These are phyloP conservation scores for Metschnikowia orientalis DNA, from an alignment of 805 yeast genomes.

Conservation along the genomic window DNA sequence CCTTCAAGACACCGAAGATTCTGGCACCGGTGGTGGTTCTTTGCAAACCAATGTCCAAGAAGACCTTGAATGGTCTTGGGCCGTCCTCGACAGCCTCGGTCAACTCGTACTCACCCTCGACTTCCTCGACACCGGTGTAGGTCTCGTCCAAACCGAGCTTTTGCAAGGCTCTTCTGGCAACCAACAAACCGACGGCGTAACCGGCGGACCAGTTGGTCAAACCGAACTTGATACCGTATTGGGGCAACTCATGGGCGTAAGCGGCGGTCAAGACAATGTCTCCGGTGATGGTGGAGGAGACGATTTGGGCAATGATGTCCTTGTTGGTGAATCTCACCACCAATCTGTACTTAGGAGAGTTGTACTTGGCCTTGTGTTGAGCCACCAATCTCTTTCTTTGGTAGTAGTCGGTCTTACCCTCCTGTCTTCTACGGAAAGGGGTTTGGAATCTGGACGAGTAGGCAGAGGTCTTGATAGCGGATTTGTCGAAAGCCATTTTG, in stretches of 20 bases:
- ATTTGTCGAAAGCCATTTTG: slow-evolving; percentile 73
- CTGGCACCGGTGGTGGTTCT: slow-evolving; percentile 99
- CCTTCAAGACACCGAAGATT: slow-evolving; percentile 98
- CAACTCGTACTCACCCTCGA: slow-evolving; percentile 97
- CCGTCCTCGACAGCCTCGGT: slow-evolving; percentile 99
- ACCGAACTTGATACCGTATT: slow-evolving; percentile 96
- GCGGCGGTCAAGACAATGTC: slow-evolving; percentile 96
- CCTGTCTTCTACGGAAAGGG: slow-evolving; percentile 99
- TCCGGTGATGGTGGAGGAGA: slow-evolving; percentile 96
- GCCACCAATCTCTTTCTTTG: slow-evolving; percentile 99
- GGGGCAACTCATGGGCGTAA: slow-evolving; percentile 98
- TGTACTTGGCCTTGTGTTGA: slow-evolving; percentile 99
- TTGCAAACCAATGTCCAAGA: slow-evolving; percentile 98
- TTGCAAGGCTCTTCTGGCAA: slow-evolving; percentile 98
- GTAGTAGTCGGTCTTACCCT: slow-evolving; percentile 99
- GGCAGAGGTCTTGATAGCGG: slow-evolving; percentile 71
- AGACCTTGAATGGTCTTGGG: slow-evolving; percentile 99
- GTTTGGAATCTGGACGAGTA: slow-evolving; percentile 99
- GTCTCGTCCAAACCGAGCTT: slow-evolving; percentile 98
- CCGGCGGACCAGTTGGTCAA: slow-evolving; percentile 99
- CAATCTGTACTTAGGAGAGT: slow-evolving; percentile 98
- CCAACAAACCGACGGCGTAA: slow-evolving; percentile 96
- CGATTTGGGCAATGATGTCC: slow-evolving; percentile 97
- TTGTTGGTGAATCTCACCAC: slow-evolving; percentile 99
- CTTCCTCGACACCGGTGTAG: slow-evolving; percentile 98